Percentiles rank a stretch among this genome's conserved stretches.
These are phyloP conservation scores for Solanum etuberosum DNA, from an alignment of 257 asterid species.

Conservation along the genomic window DNA sequence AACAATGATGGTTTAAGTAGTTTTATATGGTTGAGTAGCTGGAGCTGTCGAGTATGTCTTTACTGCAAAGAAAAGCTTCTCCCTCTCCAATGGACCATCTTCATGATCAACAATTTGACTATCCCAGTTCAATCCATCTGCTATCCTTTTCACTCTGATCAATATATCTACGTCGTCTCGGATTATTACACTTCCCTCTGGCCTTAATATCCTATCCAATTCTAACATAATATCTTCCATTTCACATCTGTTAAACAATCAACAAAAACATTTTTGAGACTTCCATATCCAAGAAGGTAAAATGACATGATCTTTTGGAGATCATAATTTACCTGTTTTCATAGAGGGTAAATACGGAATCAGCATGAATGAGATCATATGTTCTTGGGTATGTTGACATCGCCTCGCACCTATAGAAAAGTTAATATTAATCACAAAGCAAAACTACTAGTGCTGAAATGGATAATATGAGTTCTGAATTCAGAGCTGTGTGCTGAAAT, in stretches of 20 bases:
- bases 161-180: slow-evolving; percentile 62
- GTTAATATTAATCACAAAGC: not conserved
- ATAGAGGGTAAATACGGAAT: slow-evolving; percentile 60
- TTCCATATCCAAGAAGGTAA: not conserved
- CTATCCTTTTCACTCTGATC: slow-evolving; percentile 58
- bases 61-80: slow-evolving; percentile 72
- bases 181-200: slow-evolving; percentile 72
- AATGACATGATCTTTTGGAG: not conserved
- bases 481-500: not conserved
- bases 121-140: slow-evolving; percentile 70
- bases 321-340: slow-evolving; percentile 27
- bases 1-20: not conserved
- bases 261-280: not conserved
- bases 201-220: slow-evolving; percentile 69
- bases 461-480: not conserved
- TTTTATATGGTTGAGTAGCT: slow-evolving; percentile 7
- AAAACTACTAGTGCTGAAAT: not conserved
- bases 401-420: slow-evolving; percentile 61
- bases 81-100: slow-evolving; percentile 68
- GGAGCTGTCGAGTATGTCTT: slow-evolving; percentile 72
- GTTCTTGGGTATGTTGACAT: slow-evolving; percentile 92
- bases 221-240: slow-evolving; percentile 68
- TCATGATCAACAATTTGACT: slow-evolving; percentile 78
- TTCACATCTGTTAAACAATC: slow-evolving; percentile 35
- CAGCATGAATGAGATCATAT: slow-evolving; percentile 79